A percentile compares a stretch with the other conserved stretches of the same genome.
phyloP scores from a whole-genome alignment of 2,329 filamentous ascomycete species.

The Penicillium sp. region DNA sequence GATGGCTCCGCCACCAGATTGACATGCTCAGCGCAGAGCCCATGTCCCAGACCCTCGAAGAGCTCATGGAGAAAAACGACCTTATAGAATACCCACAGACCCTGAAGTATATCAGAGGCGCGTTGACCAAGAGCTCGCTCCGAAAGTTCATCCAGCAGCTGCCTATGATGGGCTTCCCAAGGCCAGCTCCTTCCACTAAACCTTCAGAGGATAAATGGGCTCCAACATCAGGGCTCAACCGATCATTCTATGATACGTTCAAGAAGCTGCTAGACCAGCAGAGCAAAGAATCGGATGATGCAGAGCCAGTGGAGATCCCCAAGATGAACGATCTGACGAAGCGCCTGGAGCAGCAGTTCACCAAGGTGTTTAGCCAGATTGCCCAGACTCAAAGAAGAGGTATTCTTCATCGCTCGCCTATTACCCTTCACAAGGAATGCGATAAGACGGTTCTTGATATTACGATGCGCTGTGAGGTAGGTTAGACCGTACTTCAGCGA shows the following conservation, averaged over 20 bases:
- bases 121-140: conserved; percentile 70
- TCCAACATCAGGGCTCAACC: conserved; percentile 36
- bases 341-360: conserved; percentile 63
- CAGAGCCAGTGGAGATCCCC: conserved; percentile 59
- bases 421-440: conserved; percentile 52
- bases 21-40: conserved; percentile 73
- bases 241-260: conserved; percentile 53
- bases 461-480: conserved; percentile 60
- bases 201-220: conserved; percentile 47
- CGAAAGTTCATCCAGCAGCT: conserved; percentile 58
- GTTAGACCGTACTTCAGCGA: conserved; percentile 1
- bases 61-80: conserved; percentile 77
- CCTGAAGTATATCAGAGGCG: conserved; percentile 76
- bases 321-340: conserved; percentile 68
- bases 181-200: conserved; percentile 42
- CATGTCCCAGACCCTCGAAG: conserved; percentile 63
- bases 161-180: conserved; percentile 39
- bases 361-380: conserved; percentile 68
- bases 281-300: conserved; percentile 55
- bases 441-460: conserved; percentile 56
- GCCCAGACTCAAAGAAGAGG: conserved; percentile 71
- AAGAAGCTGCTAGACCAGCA: conserved; percentile 56
- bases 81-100: conserved; percentile 75
- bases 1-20: conserved; percentile 83
- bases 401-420: conserved; percentile 67